Evolutionary conservation across 2,329 filamentous ascomycete genomes (phyloP), one percentile per base, ranked within the genome.

Genomic region (Sporothrix pallida): DNA sequence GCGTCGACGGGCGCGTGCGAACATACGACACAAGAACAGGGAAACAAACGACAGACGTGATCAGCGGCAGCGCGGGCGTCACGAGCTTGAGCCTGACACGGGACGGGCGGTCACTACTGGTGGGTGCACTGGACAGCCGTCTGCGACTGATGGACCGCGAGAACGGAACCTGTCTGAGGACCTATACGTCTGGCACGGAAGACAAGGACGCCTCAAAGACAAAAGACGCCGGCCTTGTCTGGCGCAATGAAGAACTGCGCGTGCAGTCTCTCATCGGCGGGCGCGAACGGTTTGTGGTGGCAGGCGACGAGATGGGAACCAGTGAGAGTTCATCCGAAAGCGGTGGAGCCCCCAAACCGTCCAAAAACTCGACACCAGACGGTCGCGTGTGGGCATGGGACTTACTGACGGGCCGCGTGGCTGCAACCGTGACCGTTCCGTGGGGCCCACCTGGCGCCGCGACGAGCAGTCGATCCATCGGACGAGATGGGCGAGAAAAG

Each of bases 1-100:
- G 93, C 80, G 93, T 97, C 73, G 95, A 98, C 82, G 95, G 95
- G 2, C 86, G 92, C 74, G 89, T 97, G 0, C 86, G 95, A 72
- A 87, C 87, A 74, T 98, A 98, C 83, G 95, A 98, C 83, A 83
- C 97, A 56, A 87, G 94, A 72, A 92, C 89, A 86, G 95, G 95
- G 0, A 86, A 85, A 71, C 86, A 90, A 68, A 88, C 89, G 4
- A 89, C 88, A 1, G 94, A 97, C 82, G 89, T 93, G 0, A 83
- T 96, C 70, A 88, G 89, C 71, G 76, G 73, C 72, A 44, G 48
- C 3, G 87, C 84, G 1, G 86, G 85, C 74, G 92, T 97, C n/a
- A 97, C 94, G 8, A 94, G 91, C 81, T 80, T 98, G 73, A 84
- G 84, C 58, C 83, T 93, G 69, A 92, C 92, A 1, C 87, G 87